Conservation (phyloP, 2,329 filamentous ascomycete species). For the Parascedosporium putredinis region DNA sequence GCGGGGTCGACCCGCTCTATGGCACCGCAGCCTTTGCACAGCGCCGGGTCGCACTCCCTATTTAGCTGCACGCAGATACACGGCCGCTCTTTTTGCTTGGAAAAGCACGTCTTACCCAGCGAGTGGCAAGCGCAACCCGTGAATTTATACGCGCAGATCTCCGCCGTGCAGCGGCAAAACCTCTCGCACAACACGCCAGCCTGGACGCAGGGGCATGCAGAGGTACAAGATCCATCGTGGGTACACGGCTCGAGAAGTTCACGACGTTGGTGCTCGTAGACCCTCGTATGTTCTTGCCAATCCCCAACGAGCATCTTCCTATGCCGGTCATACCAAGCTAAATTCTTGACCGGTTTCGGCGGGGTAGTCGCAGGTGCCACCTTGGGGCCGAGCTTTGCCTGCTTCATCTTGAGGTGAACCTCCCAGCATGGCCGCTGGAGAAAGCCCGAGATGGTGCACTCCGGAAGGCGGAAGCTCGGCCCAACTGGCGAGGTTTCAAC, state of each 20-base stretch:
- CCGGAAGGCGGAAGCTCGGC: slow-evolving; percentile 27
- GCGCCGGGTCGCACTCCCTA: slow-evolving; percentile 69
- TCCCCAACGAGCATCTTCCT: slow-evolving; percentile 43
- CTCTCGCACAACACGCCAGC: slow-evolving; percentile 60
- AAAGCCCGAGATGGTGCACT: slow-evolving; percentile 40
- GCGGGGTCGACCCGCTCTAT: slow-evolving; percentile 56
- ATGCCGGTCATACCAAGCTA: slow-evolving; percentile 46
- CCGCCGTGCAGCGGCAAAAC: slow-evolving; percentile 53
- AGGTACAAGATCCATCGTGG: slow-evolving; percentile 58
- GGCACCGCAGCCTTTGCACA: slow-evolving; percentile 64
- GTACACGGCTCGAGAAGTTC: slow-evolving; percentile 54
- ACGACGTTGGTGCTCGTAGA: slow-evolving; percentile 44
- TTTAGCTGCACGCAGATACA: slow-evolving; percentile 66
- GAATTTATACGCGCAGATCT: slow-evolving; percentile 51
- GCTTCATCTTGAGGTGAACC: slow-evolving; percentile 24
- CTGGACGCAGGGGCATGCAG: slow-evolving; percentile 51
- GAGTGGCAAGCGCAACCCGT: slow-evolving; percentile 56
- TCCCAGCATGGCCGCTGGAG: slow-evolving; percentile 43
- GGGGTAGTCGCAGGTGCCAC: slow-evolving; percentile 17
- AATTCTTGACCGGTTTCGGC: slow-evolving; percentile 27
- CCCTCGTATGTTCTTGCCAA: slow-evolving; percentile 44
- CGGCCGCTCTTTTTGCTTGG: slow-evolving; percentile 43
- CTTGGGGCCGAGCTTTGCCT: slow-evolving; percentile 16
- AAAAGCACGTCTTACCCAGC: slow-evolving; percentile 46
- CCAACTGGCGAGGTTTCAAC: slow-evolving; percentile 31